Percentiles rank a stretch among this genome's conserved stretches.
Conservation (phyloP, 2,329 filamentous ascomycete species). For the Dactylellina drechsleri region DNA sequence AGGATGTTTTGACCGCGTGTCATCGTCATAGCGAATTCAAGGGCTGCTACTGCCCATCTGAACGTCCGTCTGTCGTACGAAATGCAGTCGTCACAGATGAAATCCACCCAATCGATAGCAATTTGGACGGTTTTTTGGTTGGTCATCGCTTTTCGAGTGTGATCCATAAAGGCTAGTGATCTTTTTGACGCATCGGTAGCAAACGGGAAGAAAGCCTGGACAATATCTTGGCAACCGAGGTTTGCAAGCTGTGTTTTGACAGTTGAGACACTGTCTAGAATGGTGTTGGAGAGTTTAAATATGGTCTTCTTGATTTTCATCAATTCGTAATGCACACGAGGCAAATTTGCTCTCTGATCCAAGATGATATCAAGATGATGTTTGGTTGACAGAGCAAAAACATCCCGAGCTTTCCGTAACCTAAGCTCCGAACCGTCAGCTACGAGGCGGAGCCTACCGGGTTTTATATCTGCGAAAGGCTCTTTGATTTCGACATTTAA, state of each 20-base stretch:
- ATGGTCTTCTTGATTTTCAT: conserved; percentile 95
- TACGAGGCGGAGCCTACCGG: conserved; percentile 85
- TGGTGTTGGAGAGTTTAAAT: conserved; percentile 95
- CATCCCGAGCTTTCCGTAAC: conserved; percentile 78
- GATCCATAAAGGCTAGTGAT: conserved; percentile 93
- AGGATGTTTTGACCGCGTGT: conserved; percentile 92
- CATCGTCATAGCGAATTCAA: conserved; percentile 98
- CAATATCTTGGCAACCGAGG: conserved; percentile 90
- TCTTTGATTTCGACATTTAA: conserved; percentile 77
- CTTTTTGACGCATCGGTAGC: conserved; percentile 98
- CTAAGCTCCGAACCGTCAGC: conserved; percentile 85
- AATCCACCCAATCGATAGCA: conserved; percentile 95
- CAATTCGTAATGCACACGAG: conserved; percentile 87
- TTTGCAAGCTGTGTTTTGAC: conserved; percentile 86
- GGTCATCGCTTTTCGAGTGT: conserved; percentile 94
- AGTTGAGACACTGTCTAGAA: conserved; percentile 97
- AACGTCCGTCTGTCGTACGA: conserved; percentile 95
- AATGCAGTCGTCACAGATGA: conserved; percentile 96
- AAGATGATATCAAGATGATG: conserved; percentile 88
- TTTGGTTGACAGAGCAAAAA: conserved; percentile 80
- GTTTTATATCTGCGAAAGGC: conserved; percentile 83
- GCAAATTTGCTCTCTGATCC: conserved; percentile 91
- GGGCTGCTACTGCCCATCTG: conserved; percentile 92
- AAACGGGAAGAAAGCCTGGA: conserved; percentile 97
- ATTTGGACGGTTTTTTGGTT: conserved; percentile 93